phyloP scores from a whole-genome alignment of 225 moss, liverwort and hornwort genomes.

The Sphagnum contortum region DNA sequence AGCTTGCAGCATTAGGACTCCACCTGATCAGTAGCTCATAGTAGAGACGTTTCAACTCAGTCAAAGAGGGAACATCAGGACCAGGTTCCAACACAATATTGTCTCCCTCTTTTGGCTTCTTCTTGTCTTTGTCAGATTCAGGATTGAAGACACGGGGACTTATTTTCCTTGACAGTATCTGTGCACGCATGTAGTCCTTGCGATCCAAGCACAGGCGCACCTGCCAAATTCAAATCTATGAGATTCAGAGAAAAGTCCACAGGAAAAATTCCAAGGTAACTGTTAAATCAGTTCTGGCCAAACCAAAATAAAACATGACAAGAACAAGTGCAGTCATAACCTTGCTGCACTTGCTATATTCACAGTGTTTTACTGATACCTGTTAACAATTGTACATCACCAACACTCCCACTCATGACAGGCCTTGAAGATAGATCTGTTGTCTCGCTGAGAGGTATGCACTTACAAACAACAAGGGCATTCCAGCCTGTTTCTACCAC shows the following conservation, averaged over 20 bases:
- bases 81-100: conserved; percentile 86
- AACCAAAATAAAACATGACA: too few species aligned
- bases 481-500: too few species aligned
- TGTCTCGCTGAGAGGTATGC: too few species aligned
- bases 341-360: too few species aligned
- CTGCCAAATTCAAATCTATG: conserved; percentile 17
- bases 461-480: too few species aligned
- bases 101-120: conserved; percentile 91
- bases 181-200: conserved; percentile 96
- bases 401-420: too few species aligned
- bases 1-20: too few species aligned
- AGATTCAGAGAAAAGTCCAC: neutral
- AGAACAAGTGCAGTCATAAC: too few species aligned
- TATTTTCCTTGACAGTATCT: conserved; percentile 95
- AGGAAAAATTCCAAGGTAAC: neutral
- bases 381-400: too few species aligned
- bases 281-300: too few species aligned
- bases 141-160: conserved; percentile 71
- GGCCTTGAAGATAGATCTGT: too few species aligned
- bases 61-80: conserved; percentile 74
- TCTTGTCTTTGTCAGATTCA: conserved; percentile 72
- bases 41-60: conserved; percentile 90
- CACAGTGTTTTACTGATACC: too few species aligned
- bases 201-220: conserved; percentile 97
- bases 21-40: conserved; percentile 91